Conservation (phyloP, 1,139 yeast genomes). For the Geotrichum macrosporum region DNA sequence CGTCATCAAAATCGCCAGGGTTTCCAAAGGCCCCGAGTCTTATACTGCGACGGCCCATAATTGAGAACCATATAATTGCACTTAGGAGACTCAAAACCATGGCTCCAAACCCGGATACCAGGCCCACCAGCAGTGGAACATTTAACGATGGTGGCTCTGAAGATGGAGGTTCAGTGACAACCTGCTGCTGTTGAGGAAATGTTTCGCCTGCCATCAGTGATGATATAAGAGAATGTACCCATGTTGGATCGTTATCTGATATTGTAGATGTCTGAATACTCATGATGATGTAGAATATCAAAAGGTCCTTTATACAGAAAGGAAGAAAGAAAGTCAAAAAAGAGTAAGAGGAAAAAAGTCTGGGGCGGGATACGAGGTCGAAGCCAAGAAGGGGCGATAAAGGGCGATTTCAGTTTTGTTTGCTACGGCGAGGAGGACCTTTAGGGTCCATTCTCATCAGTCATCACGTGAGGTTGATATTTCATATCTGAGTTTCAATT, state of each 20-base stretch:
- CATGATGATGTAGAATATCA: too few relatives aligned
- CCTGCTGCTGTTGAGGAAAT: background rate
- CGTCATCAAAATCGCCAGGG: conserved; percentile 55
- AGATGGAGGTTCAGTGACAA: too few relatives aligned
- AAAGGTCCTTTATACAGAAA: too few relatives aligned
- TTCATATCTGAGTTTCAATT: too few relatives aligned
- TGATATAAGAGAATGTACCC: background rate
- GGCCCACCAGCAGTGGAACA: conserved; percentile 37
- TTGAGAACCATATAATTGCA: conserved; percentile 35
- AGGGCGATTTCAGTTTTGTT: too few relatives aligned
- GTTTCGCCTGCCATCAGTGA: background rate
- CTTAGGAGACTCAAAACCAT: conserved; percentile 34
- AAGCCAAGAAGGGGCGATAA: too few relatives aligned
- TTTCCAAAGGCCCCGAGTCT: conserved; percentile 40
- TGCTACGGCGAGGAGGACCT: too few relatives aligned
- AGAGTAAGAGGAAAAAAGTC: background rate
- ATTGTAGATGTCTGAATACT: background rate
- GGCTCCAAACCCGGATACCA: conserved; percentile 38
- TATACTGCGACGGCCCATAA: conserved; percentile 35
- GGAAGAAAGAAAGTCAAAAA: background rate
- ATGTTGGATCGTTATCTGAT: background rate
- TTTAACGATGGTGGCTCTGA: conserved; percentile 24
- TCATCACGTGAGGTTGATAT: too few relatives aligned
- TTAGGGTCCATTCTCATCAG: too few relatives aligned
- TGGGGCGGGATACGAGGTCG: too few relatives aligned